Evolutionary conservation across 129 eudicot genomes (phyloP).

Genomic region (Artemisia tridentata): DNA sequence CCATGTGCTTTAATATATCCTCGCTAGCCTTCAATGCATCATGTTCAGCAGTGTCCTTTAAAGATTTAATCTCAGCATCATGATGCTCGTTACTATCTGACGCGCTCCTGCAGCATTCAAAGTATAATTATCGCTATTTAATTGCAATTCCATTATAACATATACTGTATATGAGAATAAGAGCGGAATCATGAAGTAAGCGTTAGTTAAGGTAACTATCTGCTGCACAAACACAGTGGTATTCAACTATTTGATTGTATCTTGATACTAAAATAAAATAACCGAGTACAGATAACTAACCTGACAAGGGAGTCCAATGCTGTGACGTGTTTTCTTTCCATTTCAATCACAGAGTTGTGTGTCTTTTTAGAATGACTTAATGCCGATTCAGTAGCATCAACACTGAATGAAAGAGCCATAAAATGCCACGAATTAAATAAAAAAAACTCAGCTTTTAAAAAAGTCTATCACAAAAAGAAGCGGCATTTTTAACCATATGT

Average conservation of each 20-base stretch:
- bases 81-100: slow-evolving; percentile 60
- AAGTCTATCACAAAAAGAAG: slow-evolving; percentile 4
- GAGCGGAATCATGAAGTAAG: too few species aligned
- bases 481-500: not conserved
- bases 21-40: slow-evolving; percentile 51
- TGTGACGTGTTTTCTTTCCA: slow-evolving; percentile 48
- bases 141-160: too few species aligned
- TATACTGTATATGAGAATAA: too few species aligned
- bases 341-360: slow-evolving; percentile 51
- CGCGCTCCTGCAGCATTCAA: slow-evolving; percentile 44
- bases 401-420: slow-evolving; percentile 40
- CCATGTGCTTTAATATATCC: slow-evolving; percentile 53
- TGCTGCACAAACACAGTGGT: too few species aligned
- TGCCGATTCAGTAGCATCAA: slow-evolving; percentile 56
- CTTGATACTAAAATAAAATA: too few species aligned
- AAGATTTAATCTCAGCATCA: slow-evolving; percentile 58
- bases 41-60: slow-evolving; percentile 60
- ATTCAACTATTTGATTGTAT: too few species aligned
- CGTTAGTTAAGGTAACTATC: too few species aligned
- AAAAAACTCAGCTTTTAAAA: not conserved
- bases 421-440: slow-evolving; percentile 1
- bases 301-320: slow-evolving; percentile 53
- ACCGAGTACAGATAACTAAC: slow-evolving; percentile 22
- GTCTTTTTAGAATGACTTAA: slow-evolving; percentile 51
- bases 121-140: not conserved